phyloP scores from a whole-genome alignment of 352 stramenopile genomes.

The Peronosclerospora sorghi region DNA sequence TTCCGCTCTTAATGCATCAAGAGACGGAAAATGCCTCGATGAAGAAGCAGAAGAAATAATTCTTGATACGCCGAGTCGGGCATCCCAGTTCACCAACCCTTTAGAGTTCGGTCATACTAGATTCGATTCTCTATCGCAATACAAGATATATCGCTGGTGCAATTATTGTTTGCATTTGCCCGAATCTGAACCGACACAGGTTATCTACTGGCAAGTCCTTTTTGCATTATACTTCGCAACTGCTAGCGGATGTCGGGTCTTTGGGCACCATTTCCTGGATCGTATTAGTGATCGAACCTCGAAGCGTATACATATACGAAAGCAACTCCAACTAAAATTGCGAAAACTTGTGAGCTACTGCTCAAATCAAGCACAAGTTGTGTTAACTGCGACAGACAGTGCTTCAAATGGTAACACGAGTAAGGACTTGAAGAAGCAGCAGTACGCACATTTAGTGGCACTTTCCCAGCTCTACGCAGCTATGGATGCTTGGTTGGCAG shows the following conservation, averaged over 20 bases:
- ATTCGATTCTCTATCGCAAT: slow-evolving; percentile 49
- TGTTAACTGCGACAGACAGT: slow-evolving; percentile 28
- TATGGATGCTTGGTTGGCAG: slow-evolving; percentile 83
- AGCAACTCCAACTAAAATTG: slow-evolving; percentile 44
- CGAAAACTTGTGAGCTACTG: slow-evolving; percentile 44
- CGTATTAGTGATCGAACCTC: slow-evolving; percentile 18
- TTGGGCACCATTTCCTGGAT: slow-evolving; percentile 56
- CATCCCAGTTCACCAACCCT: slow-evolving; percentile 7
- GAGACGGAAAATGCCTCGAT: slow-evolving; percentile 10
- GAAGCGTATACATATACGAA: slow-evolving; percentile 36
- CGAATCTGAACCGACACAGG: slow-evolving; percentile 33
- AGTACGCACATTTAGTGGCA: slow-evolving; percentile 39
- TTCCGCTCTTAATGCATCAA: slow-evolving; percentile 24
- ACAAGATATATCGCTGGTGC: slow-evolving; percentile 60
- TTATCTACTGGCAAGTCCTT: slow-evolving; percentile 64
- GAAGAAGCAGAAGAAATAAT: slow-evolving; percentile 14
- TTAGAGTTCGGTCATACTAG: slow-evolving; percentile 35
- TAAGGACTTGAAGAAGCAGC: slow-evolving; percentile 32
- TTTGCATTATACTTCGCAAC: slow-evolving; percentile 66
- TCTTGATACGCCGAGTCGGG: slow-evolving; percentile 1
- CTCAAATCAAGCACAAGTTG: slow-evolving; percentile 53
- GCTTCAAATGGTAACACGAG: slow-evolving; percentile 2
- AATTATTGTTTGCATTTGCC: slow-evolving; percentile 51
- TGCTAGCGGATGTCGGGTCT: slow-evolving; percentile 32
- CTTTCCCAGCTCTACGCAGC: slow-evolving; percentile 65